These are phyloP conservation scores for Lactarius psammicola DNA, from an alignment of 768 basidiomycete genomes.

Conservation along the genomic window DNA sequence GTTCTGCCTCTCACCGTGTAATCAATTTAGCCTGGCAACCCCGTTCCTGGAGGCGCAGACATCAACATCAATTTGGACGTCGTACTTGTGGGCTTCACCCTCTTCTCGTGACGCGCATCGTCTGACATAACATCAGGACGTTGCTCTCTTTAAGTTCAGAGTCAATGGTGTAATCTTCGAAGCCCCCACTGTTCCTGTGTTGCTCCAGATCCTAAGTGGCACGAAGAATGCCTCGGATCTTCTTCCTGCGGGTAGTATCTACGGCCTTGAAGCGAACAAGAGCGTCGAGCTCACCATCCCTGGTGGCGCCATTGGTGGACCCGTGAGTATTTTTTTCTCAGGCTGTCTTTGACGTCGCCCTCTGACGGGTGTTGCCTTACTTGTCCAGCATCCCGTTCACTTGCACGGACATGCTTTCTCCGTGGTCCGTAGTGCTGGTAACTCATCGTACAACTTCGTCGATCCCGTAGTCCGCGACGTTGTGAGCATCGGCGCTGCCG, in stretches of 20 bases:
- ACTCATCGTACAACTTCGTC: slow-evolving; percentile 18
- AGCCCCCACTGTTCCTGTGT: slow-evolving; percentile 48
- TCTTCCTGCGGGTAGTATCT: slow-evolving; percentile 50
- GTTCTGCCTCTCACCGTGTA: not conserved
- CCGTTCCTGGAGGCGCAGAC: slow-evolving; percentile 31
- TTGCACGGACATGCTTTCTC: slow-evolving; percentile 23
- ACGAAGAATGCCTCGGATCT: slow-evolving; percentile 46
- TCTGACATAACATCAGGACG: slow-evolving; percentile 7
- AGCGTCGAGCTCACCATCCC: slow-evolving; percentile 49
- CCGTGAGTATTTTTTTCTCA: slow-evolving; percentile 7
- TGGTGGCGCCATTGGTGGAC: slow-evolving; percentile 40
- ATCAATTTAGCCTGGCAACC: slow-evolving; percentile 30
- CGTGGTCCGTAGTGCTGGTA: slow-evolving; percentile 19
- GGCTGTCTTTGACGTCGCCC: no score
- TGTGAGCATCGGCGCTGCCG: slow-evolving; percentile 23
- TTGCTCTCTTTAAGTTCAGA: slow-evolving; percentile 30
- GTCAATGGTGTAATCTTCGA: slow-evolving; percentile 40
- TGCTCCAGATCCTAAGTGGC: slow-evolving; percentile 60
- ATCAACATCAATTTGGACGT: slow-evolving; percentile 27
- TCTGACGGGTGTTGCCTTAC: not conserved
- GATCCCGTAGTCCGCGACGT: slow-evolving; percentile 30
- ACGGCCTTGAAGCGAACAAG: slow-evolving; percentile 45
- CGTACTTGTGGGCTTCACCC: slow-evolving; percentile 20
- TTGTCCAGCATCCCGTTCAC: slow-evolving; percentile 26
- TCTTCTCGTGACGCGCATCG: not conserved